Conservation (phyloP, 2,329 filamentous ascomycete genomes). For the Huntiella omanensis region DNA sequence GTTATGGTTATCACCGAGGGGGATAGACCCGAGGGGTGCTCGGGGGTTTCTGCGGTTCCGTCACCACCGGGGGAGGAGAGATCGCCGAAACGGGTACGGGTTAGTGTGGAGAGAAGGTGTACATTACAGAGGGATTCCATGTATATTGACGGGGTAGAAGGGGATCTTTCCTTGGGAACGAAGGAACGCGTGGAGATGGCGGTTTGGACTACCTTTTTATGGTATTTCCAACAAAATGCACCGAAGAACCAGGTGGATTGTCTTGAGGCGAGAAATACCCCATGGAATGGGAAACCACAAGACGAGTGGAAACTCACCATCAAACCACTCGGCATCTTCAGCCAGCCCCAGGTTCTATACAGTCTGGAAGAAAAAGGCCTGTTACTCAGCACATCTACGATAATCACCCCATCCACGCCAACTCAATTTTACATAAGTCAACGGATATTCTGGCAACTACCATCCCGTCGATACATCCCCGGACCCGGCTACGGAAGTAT, state of each 20-base stretch:
- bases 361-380: constrained; percentile 84
- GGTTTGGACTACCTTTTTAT: constrained; percentile 85
- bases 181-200: constrained; percentile 66
- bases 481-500: constrained; percentile 31
- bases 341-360: constrained; percentile 71
- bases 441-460: constrained; percentile 80
- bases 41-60: no score
- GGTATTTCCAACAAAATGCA: constrained; percentile 85
- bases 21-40: no score
- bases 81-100: no score
- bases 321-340: constrained; percentile 47
- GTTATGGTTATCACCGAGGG: no score
- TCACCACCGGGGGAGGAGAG: no score
- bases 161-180: neutral
- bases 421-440: constrained; percentile 64
- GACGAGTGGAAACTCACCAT: constrained; percentile 47
- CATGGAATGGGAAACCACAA: constrained; percentile 49
- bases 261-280: constrained; percentile 41
- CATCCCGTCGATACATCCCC: constrained; percentile 73
- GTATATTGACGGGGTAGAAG: neutral
- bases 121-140: neutral
- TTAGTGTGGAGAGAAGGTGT: no score
- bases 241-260: constrained; percentile 47
- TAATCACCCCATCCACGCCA: constrained; percentile 38
- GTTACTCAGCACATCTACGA: neutral